Evolutionary conservation across 2,329 filamentous ascomycete species (phyloP).

Genomic region (Verticillium longisporum): DNA sequence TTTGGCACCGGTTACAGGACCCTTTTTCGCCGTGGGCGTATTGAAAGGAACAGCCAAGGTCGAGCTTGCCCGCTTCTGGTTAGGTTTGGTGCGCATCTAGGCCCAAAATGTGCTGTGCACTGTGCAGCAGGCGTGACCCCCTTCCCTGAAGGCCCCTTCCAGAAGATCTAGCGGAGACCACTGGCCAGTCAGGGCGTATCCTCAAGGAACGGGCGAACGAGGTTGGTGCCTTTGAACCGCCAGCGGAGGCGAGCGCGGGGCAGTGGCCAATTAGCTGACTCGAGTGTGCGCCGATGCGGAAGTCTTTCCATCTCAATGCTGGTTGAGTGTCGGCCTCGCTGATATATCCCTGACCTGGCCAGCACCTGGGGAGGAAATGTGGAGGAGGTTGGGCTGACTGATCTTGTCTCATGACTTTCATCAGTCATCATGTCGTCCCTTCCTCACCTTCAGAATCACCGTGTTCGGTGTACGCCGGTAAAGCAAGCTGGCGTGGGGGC

Average conservation of each 20-base stretch:
- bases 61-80: conserved; percentile 3
- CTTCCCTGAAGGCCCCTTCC: background rate
- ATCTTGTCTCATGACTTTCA: background rate
- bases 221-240: background rate
- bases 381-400: background rate
- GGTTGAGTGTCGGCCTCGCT: background rate
- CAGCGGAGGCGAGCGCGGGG: background rate
- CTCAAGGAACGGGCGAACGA: background rate
- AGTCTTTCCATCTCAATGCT: background rate
- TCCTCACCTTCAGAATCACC: no score
- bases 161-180: background rate
- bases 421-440: background rate
- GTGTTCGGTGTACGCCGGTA: no score
- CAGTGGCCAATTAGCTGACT: background rate
- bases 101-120: background rate
- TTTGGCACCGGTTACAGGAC: background rate
- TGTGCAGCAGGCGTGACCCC: background rate
- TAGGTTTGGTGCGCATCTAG: conserved; percentile 4
- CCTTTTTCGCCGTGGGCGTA: conserved; percentile 9
- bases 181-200: background rate
- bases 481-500: no score
- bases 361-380: no score
- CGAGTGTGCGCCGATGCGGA: conserved; percentile 1
- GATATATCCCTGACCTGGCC: background rate
- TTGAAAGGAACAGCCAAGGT: background rate